A percentile compares a stretch with the other conserved stretches of the same genome.
Conservation (phyloP, 2,329 filamentous ascomycete genomes). For the Metarhizium anisopliae region DNA sequence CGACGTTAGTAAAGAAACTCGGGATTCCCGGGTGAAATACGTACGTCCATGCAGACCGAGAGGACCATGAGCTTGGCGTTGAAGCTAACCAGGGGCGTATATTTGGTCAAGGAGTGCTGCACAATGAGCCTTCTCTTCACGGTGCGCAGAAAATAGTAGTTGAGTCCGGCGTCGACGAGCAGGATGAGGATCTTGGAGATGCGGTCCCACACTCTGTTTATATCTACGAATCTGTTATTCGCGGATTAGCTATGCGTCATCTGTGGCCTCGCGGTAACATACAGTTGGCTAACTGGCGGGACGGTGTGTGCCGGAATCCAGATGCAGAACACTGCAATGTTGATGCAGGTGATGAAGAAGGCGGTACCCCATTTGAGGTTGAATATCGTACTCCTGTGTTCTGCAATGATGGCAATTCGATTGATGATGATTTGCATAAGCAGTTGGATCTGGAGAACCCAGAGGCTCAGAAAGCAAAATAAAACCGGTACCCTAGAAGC, state of each 20-base stretch:
- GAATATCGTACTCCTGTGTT: conserved; percentile 25
- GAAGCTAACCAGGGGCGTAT: conserved; percentile 38
- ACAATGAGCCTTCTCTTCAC: conserved; percentile 37
- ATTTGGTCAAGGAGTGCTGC: conserved; percentile 37
- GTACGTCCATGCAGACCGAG: conserved; percentile 40
- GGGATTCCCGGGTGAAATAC: background rate
- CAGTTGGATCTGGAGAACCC: conserved; percentile 13
- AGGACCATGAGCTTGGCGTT: conserved; percentile 40
- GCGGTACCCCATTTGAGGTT: conserved; percentile 39
- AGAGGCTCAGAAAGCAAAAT: background rate
- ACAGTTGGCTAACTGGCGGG: too few relatives aligned
- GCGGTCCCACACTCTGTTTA: conserved; percentile 45
- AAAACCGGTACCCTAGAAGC: background rate
- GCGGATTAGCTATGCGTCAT: background rate
- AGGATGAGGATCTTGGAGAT: conserved; percentile 43
- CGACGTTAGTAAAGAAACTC: background rate
- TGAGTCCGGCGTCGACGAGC: conserved; percentile 40
- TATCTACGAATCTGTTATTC: conserved; percentile 21
- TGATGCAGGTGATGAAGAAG: conserved; percentile 35
- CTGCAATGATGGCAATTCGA: conserved; percentile 38
- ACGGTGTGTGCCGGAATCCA: conserved; percentile 38
- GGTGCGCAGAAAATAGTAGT: conserved; percentile 40
- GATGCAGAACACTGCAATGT: conserved; percentile 43
- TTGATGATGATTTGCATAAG: conserved; percentile 48
- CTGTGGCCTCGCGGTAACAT: too few relatives aligned